Evolutionary conservation across 2,329 filamentous ascomycete species (phyloP).

Genomic region (Zopfia rhizophila): DNA sequence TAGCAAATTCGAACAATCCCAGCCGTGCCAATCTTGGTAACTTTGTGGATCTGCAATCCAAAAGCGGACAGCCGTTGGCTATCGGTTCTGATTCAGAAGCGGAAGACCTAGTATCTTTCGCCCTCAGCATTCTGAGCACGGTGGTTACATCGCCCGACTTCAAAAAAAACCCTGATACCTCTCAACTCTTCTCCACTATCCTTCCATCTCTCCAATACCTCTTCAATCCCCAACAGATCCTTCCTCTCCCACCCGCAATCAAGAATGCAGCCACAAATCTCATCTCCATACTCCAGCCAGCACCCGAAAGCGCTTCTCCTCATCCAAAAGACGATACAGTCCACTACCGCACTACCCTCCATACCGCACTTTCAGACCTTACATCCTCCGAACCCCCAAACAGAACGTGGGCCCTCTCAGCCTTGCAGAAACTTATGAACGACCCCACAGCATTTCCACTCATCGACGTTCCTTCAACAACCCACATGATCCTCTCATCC

Average conservation of each 20-base stretch:
- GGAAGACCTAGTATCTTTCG: conserved; percentile 52
- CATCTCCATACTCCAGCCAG: conserved; percentile 65
- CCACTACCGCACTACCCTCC: conserved; percentile 48
- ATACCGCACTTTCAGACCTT: conserved; percentile 37
- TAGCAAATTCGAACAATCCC: conserved; percentile 25
- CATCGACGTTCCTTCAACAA: conserved; percentile 72
- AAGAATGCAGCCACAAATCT: conserved; percentile 39
- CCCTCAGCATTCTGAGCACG: conserved; percentile 53
- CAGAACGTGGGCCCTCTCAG: conserved; percentile 48
- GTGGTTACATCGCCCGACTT: conserved; percentile 48
- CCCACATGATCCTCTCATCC: conserved; percentile 72
- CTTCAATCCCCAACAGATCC: conserved; percentile 18
- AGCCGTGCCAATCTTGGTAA: conserved; percentile 38
- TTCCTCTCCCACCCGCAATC: conserved; percentile 29
- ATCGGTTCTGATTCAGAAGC: conserved; percentile 31
- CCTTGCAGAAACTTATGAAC: conserved; percentile 60
- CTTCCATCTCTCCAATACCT: conserved; percentile 39
- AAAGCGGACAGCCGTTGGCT: not conserved
- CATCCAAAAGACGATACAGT: conserved; percentile 52
- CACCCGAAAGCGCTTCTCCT: conserved; percentile 65
- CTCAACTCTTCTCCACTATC: conserved; percentile 33
- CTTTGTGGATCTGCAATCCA: conserved; percentile 32
- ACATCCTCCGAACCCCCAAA: conserved; percentile 49
- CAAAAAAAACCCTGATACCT: conserved; percentile 38
- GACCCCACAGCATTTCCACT: conserved; percentile 62